Evolutionary conservation across 306 rosid species (phyloP).

Genomic region (Quercus alba): DNA sequence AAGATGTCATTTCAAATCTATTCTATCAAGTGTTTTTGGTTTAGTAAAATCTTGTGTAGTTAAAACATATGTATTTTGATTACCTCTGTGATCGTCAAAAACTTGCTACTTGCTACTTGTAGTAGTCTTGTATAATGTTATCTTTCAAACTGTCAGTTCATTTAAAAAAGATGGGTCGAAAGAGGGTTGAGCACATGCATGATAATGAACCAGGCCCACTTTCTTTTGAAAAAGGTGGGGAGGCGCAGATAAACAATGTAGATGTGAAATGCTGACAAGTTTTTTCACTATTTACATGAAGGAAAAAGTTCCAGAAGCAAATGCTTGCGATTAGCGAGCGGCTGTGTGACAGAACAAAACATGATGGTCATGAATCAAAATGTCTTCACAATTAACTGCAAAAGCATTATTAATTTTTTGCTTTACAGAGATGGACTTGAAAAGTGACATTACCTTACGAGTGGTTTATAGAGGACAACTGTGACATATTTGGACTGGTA

Average conservation of each 20-base stretch:
- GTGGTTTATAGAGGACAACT: conserved; percentile 88
- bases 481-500: conserved; percentile 86
- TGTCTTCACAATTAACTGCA: conserved; percentile 25
- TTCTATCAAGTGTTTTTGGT: no score
- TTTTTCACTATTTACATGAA: neutral
- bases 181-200: no score
- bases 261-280: neutral
- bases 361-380: neutral
- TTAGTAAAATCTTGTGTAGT: no score
- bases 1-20: no score
- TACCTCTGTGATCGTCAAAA: no score
- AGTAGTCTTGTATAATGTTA: no score
- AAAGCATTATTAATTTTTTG: conserved; percentile 23
- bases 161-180: no score
- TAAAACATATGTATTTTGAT: no score
- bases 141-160: no score
- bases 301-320: neutral
- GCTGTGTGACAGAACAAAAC: neutral
- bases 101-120: no score
- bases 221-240: no score
- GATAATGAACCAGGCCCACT: no score
- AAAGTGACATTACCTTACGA: conserved; percentile 47
- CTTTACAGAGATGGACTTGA: conserved; percentile 56
- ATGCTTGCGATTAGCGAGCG: neutral
- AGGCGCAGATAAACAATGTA: neutral